Base-by-base conservation (phyloP, 208 protist genomes). In the Trypanosoma mega region DNA sequence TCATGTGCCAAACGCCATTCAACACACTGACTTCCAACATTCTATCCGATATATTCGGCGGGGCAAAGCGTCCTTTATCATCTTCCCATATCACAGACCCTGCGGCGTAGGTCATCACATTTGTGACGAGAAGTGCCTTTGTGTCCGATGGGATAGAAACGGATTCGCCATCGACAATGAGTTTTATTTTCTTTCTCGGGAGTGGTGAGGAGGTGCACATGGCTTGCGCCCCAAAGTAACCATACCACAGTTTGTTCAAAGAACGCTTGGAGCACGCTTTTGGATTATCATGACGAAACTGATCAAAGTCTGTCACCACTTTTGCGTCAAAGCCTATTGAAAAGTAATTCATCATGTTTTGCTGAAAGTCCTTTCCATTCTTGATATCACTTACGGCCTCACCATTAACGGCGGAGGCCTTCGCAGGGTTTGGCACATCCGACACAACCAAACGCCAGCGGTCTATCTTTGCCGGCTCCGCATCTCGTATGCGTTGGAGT, bases 311-410 rank as follows among this genome's bases (percentile, higher is more conserved):
- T 14, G 63, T 44, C 27, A 69, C 75, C 14, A 84, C 67, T 5
- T 68, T 47, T 1, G 82, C 82, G 57, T 88, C 82, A 50, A 88
- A 85, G 52, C 82, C 74, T 20, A 85, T 73, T 23, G 82, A 88
- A 53, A 85, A 88, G 63, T 85, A 88, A 59, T 88, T 84, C 43
- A 80, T 85, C 53, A 85, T 72, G 2, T 73, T 50, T 16, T 76
- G 45, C 0, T 21, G 30, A 16, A 2, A 52, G n/a, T 21, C 30
- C 0, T 31, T 31, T 63, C 46, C 3, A 30, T 18, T 55, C n/a
- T 2, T 2, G 27, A 33, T 33, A 49, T 39, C 9, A n/a, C n/a
- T n/a, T n/a, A n/a, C n/a, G n/a, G n/a, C n/a, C n/a, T n/a, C n/a
- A 20, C 37, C 29, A 39, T 54, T 30, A 11, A 2, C 18, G n/a